Base-by-base conservation (phyloP, 2,329 filamentous ascomycete genomes). In the Diatrype stigma region DNA sequence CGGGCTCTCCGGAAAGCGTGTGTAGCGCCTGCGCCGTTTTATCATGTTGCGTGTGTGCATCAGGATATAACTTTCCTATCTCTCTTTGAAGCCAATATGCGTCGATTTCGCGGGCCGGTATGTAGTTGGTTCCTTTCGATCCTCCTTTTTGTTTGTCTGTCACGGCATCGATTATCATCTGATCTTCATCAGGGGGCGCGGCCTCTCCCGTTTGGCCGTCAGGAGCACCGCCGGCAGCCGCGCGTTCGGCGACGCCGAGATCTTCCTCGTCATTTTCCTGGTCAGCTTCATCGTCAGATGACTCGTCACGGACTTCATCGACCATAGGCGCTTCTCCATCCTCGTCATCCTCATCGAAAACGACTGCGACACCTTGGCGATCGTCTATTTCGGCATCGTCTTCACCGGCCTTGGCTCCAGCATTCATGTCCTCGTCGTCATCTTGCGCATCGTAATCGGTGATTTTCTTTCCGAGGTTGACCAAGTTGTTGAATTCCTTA, bases 371-470 rank as follows among this genome's bases (percentile, higher is more conserved):
- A 77, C 94, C 94, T 69, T 99, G 91, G 46, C 90, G 86, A 62
- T 96, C 92, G 63, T 96, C 94, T 46, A 96, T 82, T 67, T 96
- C 92, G 28, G 82, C 87, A 44, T 86, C 80, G 55, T 83, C 84
- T 3, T 74, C 76, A 50, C 81, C 89, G 17, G 76, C 82, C 21
- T 76, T 80, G 26, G 83, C 79, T 51, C 82, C 86, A 62, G 86
- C 85, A 28, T 82, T 87, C 76, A 90, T 89, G 51, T 91, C 86
- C 58, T 96, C 93, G 56, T 97, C 92, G 30, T 96, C 94, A 58
- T 97, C 93, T 67, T 97, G 91, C 37, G 89, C 89, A 70, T 97
- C 89, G 70, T 97, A 99, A 69, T 99, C 94, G 46, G 94, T 99
- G 56, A 99, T 96, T 73, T 99, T 99, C 76, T 99, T 99, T 57